These are phyloP conservation scores for Lentithecium fluviatile DNA, from an alignment of 495 filamentous ascomycete species.

Conservation along the genomic window DNA sequence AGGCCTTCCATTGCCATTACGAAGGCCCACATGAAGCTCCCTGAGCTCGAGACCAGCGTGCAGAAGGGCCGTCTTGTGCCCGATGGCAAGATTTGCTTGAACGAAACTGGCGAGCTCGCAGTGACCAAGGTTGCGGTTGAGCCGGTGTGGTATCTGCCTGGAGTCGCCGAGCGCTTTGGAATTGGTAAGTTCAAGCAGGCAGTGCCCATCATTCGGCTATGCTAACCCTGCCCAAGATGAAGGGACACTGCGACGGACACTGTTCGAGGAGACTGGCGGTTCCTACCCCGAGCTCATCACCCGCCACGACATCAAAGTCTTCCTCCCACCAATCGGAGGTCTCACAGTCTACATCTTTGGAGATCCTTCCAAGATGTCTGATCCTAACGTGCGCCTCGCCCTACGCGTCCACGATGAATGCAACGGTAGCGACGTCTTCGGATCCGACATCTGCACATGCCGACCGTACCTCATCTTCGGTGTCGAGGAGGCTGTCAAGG, in stretches of 20 bases:
- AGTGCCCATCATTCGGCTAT: too few relatives aligned
- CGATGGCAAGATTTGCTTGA: slow-evolving; percentile 89
- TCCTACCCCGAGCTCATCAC: slow-evolving; percentile 92
- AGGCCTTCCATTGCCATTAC: slow-evolving; percentile 94
- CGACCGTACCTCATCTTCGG: slow-evolving; percentile 96
- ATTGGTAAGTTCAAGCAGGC: slow-evolving; percentile 56
- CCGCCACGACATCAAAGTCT: slow-evolving; percentile 88
- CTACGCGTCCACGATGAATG: slow-evolving; percentile 94
- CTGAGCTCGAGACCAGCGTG: slow-evolving; percentile 88
- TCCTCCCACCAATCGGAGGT: slow-evolving; percentile 93
- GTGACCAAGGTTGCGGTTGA: slow-evolving; percentile 98
- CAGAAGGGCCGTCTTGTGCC: slow-evolving; percentile 72
- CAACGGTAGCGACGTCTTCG: slow-evolving; percentile 97
- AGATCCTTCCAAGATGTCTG: slow-evolving; percentile 86
- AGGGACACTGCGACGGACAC: slow-evolving; percentile 73
- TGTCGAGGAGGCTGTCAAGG: slow-evolving; percentile 93
- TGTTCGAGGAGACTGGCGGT: slow-evolving; percentile 95
- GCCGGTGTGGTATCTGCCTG: slow-evolving; percentile 92
- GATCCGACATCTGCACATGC: slow-evolving; percentile 97
- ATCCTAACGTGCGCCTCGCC: slow-evolving; percentile 78
- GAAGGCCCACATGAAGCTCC: slow-evolving; percentile 93
- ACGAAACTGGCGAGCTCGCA: slow-evolving; percentile 76
- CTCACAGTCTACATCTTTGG: slow-evolving; percentile 97
- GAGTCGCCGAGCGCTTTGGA: slow-evolving; percentile 91
- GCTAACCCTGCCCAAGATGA: slow-evolving; percentile 58